phyloP scores from a whole-genome alignment of 2,329 filamentous ascomycete genomes.

The Colletotrichum godetiae region DNA sequence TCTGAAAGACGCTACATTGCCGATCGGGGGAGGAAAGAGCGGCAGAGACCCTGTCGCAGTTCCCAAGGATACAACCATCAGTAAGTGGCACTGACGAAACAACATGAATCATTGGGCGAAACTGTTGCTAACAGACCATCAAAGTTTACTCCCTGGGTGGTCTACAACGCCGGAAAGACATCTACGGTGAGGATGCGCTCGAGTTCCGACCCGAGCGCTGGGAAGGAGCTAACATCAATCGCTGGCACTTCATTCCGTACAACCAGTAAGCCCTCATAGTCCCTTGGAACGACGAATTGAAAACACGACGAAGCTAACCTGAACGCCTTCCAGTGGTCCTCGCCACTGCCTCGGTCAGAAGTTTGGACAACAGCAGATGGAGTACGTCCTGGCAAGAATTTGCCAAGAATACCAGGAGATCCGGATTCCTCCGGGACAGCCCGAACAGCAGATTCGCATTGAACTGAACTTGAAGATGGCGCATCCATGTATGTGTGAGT shows the following conservation, averaged over 20 bases:
- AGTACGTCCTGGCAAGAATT: neutral
- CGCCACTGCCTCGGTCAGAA: neutral
- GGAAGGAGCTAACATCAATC: conserved; percentile 20
- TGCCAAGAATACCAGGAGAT: neutral
- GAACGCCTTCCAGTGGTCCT: neutral
- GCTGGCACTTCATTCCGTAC: neutral
- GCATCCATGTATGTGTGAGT: neutral
- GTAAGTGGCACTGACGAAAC: neutral
- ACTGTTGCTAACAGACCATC: neutral
- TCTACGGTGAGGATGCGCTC: conserved; percentile 48
- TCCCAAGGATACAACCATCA: neutral
- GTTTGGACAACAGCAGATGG: neutral
- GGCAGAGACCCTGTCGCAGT: neutral
- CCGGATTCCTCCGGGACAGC: neutral
- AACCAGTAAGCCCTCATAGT: neutral
- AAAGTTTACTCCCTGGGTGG: neutral
- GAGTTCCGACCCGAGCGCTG: conserved; percentile 49
- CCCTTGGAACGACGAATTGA: too few relatives aligned
- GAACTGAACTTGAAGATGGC: neutral
- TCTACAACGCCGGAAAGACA: conserved; percentile 4
- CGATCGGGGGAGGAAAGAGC: neutral
- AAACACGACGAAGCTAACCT: neutral
- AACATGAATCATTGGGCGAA: neutral
- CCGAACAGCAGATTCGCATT: neutral
- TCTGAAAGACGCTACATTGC: neutral